These are phyloP conservation scores for Apiotrichum akiyoshidainum DNA, from an alignment of 1,284 basidiomycete genomes.

Conservation along the genomic window DNA sequence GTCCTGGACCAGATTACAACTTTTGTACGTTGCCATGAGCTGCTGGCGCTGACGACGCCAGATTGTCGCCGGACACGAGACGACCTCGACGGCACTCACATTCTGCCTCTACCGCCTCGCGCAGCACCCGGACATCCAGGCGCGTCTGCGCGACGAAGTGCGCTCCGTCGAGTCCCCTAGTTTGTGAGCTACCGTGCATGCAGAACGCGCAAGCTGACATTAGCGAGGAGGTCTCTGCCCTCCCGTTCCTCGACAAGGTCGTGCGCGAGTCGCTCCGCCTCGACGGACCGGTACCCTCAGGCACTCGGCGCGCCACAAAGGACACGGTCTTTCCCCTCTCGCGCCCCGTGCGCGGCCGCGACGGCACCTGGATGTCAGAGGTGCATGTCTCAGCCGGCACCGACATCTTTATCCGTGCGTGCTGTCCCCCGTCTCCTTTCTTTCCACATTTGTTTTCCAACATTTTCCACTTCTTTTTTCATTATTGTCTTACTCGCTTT, in stretches of 20 bases:
- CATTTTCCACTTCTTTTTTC: too few species aligned
- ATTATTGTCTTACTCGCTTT: too few species aligned
- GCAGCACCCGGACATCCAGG: conserved; percentile 57
- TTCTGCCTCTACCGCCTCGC: conserved; percentile 73
- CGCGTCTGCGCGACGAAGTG: conserved; percentile 62
- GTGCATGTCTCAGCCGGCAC: conserved; percentile 38
- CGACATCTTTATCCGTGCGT: conserved; percentile 44
- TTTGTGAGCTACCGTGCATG: background rate
- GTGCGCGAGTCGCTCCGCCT: conserved; percentile 66
- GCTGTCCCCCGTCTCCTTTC: conserved; percentile 28
- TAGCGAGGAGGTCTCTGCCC: conserved; percentile 44
- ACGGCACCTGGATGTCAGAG: conserved; percentile 47
- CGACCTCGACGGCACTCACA: conserved; percentile 65
- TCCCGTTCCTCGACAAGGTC: conserved; percentile 62
- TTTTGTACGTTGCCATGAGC: conserved; percentile 49
- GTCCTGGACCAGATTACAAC: conserved; percentile 72
- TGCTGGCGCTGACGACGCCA: background rate
- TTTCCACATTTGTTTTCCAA: too few species aligned
- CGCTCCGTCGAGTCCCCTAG: conserved; percentile 42
- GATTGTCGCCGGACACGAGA: conserved; percentile 65
- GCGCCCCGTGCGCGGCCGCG: conserved; percentile 44
- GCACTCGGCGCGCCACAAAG: conserved; percentile 59
- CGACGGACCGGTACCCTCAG: conserved; percentile 64
- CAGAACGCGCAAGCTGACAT: background rate
- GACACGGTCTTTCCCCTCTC: conserved; percentile 63